A percentile compares a stretch with the other conserved stretches of the same genome.
These are phyloP conservation scores for Russula virescens DNA, from an alignment of 768 basidiomycete species.

Conservation along the genomic window DNA sequence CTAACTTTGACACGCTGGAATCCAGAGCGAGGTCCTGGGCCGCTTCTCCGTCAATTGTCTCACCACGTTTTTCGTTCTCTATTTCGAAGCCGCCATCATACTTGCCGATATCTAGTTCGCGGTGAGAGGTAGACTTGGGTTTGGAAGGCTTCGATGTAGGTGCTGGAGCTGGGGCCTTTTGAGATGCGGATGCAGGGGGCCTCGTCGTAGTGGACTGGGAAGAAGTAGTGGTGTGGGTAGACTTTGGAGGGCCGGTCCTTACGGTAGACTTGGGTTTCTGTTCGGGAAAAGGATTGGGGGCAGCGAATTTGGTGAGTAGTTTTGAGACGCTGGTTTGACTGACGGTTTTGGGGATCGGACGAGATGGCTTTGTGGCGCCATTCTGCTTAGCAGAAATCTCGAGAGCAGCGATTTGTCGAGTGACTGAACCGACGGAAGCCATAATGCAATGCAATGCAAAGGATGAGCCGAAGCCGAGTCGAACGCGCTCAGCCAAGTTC, in stretches of 20 bases:
- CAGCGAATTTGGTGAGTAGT: constrained; percentile 67
- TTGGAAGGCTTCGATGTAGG: constrained; percentile 7
- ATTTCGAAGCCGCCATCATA: constrained; percentile 98
- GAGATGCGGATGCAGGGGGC: constrained; percentile 11
- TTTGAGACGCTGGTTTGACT: constrained; percentile 61
- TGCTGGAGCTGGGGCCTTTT: constrained; percentile 13
- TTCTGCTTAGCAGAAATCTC: constrained; percentile 54
- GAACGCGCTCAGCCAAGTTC: background rate
- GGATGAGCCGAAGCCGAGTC: too few relatives aligned
- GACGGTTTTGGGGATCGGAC: constrained; percentile 45
- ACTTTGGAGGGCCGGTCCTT: constrained; percentile 25
- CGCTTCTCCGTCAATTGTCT: constrained; percentile 67
- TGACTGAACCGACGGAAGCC: constrained; percentile 47
- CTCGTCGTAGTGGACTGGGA: constrained; percentile 35
- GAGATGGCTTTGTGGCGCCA: constrained; percentile 31
- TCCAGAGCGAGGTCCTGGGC: constrained; percentile 80
- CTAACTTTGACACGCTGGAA: constrained; percentile 66
- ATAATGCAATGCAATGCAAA: constrained; percentile 25
- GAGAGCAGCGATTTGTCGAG: constrained; percentile 62
- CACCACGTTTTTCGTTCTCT: constrained; percentile 78
- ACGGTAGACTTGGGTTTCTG: constrained; percentile 22
- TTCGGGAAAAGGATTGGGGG: constrained; percentile 48
- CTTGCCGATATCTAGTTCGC: constrained; percentile 66
- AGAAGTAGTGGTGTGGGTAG: constrained; percentile 9
- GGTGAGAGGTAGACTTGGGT: constrained; percentile 24